Evolutionary conservation across 345 rosid genomes (phyloP).

Genomic region (Pistacia integerrima): DNA sequence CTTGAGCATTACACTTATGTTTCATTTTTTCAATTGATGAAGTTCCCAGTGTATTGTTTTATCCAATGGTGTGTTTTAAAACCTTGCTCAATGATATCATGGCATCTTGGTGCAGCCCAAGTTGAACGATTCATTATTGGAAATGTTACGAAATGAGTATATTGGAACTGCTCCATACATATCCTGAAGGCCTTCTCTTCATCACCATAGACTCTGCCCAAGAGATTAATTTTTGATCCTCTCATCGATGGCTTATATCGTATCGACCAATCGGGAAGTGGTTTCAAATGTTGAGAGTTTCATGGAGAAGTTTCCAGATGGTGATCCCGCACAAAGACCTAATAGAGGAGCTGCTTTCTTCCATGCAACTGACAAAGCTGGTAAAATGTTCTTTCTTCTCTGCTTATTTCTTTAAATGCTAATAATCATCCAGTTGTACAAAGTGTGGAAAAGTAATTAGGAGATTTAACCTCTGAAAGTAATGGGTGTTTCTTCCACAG

Average conservation of each 20-base stretch:
- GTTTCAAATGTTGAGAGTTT: slow-evolving; percentile 77
- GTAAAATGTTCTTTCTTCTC: slow-evolving; percentile 37
- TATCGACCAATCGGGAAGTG: slow-evolving; percentile 87
- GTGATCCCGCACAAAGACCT: slow-evolving; percentile 96
- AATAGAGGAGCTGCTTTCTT: slow-evolving; percentile 87
- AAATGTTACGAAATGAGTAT: slow-evolving; percentile 84
- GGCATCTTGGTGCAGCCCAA: slow-evolving; percentile 67
- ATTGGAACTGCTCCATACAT: slow-evolving; percentile 87
- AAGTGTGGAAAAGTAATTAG: not conserved
- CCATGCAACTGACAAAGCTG: slow-evolving; percentile 98
- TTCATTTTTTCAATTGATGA: slow-evolving; percentile 1
- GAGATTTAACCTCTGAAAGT: not conserved
- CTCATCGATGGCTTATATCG: slow-evolving; percentile 93
- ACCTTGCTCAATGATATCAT: slow-evolving; percentile 12
- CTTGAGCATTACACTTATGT: not conserved
- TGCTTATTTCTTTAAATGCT: slow-evolving; percentile 4
- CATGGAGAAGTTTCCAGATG: slow-evolving; percentile 94
- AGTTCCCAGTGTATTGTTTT: not conserved
- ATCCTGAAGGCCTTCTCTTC: slow-evolving; percentile 81
- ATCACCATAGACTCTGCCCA: slow-evolving; percentile 77
- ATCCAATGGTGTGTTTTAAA: not conserved
- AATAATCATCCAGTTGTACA: not conserved
- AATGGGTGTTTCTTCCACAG: not conserved
- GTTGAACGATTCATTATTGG: slow-evolving; percentile 73
- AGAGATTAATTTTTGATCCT: slow-evolving; percentile 90